Base-by-base conservation (phyloP, 192 early-diverging fungal genomes). In the Dissophora globulifera region DNA sequence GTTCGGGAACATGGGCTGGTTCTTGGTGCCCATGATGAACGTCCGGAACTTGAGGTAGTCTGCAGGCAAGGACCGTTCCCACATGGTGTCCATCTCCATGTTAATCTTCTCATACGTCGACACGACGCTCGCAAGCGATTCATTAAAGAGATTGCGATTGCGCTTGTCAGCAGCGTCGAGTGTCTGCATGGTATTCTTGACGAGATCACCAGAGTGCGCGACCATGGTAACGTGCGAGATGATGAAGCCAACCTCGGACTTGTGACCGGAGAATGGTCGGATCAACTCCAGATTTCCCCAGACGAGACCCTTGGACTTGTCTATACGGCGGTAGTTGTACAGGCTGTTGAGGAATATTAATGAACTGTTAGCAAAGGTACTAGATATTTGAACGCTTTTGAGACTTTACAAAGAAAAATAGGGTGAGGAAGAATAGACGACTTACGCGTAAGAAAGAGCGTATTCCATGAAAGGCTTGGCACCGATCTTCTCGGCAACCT, bases 191-290 rank as follows among this genome's bases (percentile, higher is more conserved):
- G 93, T 83, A 50, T 86, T 79, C 25, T 81, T 80, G 58, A 95
- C 87, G 25, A 93, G 82, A 12, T 81, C 58, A 10, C 87, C 92
- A 2, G 92, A 89, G 62, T 93, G 80, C 20, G 86, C 72, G 2
- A 94, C 95, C 84, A 95, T 95, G 22, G 94, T 90, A n/a, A 96
- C 93, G 64, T 96, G 95, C 19, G 89, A 90, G 22, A 91, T 78
- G 27, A 96, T 93, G 78, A 94, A 96, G 19, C 93, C 94, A 40
- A 88, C 79, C 81, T 94, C 95, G 49, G 87, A 87, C 31, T 76
- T 64, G 59, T 87, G 87, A 16, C 92, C 93, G 17, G 91, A 88
- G 68, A 96, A 95, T 27, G 82, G 47, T 26, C 95, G 87, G 60
- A 96, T 86, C 29, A 94, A 82, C 50, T 86, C 90, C 8, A 96